phyloP scores from a whole-genome alignment of 208 protist genomes.

The Acanthamoeba sp. region DNA sequence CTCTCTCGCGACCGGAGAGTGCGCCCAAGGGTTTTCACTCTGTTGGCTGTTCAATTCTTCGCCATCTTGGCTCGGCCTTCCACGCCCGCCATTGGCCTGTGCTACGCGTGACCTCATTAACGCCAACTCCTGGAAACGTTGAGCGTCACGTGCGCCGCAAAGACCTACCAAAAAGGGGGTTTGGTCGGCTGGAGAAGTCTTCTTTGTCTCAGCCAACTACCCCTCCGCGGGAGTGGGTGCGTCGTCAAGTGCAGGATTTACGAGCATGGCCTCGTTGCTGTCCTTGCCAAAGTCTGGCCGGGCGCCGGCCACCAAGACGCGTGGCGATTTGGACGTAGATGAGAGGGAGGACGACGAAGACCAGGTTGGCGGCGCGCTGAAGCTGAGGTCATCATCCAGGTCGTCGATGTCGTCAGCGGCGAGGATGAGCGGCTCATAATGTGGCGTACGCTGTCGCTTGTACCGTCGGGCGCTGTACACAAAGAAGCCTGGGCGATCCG shows the following conservation, averaged over 20 bases:
- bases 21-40: not conserved
- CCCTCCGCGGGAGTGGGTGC: no score
- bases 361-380: not conserved
- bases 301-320: not conserved
- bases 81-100: not conserved
- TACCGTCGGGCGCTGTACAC: not conserved
- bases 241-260: not conserved
- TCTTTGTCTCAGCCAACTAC: no score
- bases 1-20: not conserved
- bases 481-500: not conserved
- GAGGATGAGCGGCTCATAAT: slow-evolving; percentile 2
- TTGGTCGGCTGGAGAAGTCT: no score
- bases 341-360: not conserved
- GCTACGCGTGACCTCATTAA: not conserved
- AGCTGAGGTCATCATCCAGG: not conserved
- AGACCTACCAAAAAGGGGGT: no score
- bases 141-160: no score
- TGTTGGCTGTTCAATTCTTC: not conserved
- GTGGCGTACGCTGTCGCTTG: slow-evolving; percentile 9
- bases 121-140: no score
- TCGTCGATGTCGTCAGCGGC: not conserved
- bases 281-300: not conserved
- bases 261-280: not conserved
- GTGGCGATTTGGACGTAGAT: not conserved
- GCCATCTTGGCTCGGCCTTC: not conserved